Base-by-base conservation (phyloP, 139 green algal genomes). In the Tetradesmus obliquus region DNA sequence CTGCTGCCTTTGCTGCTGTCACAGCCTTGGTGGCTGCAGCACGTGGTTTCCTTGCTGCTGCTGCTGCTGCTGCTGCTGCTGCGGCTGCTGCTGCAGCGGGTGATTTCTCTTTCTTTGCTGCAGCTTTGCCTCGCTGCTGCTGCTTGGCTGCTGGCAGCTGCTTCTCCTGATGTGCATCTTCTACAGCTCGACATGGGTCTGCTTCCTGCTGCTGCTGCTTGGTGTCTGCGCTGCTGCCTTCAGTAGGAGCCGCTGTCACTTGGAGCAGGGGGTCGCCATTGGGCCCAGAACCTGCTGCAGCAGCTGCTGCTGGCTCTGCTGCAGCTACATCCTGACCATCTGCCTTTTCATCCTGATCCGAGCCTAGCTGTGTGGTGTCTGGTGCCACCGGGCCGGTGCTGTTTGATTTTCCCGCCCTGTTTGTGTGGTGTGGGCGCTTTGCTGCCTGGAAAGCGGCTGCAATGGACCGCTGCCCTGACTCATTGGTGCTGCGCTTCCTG, bases 221-320 rank as follows among this genome's bases (percentile, higher is more conserved):
- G 32, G 32, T 45, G 32, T 45, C 32, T 45, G 32, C 32, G 84
- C 83, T 88, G 84, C 62, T 81, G n/a, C 12, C n/a, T 4, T 45
- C 32, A 45, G 32, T 45, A 45, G 32, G 32, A 45, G 32, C 32
- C 32, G 32, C 32, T 45, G 32, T 45, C 32, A 45, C 32, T 45
- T 45, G 32, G 32, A 0, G 32, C 32, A 45, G 32, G 32, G 32
- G 32, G 32, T 45, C 32, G 32, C 32, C 32, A 45, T 45, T 45
- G 32, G 32, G 32, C 32, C 32, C 32, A 45, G 32, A 45, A 58
- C 2, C 81, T 51, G 4, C 81, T 51, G 79, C 32, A 84, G 81
- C 81, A 24, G 53, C 83, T 79, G 83, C 81, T 86, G 83, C 57
- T 76, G 15, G 17, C 19, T 19, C 57, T 88, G 83, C 83, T 88